Evolutionary conservation across 345 rosid genomes (phyloP).

Genomic region (Rhizophora mangle): DNA sequence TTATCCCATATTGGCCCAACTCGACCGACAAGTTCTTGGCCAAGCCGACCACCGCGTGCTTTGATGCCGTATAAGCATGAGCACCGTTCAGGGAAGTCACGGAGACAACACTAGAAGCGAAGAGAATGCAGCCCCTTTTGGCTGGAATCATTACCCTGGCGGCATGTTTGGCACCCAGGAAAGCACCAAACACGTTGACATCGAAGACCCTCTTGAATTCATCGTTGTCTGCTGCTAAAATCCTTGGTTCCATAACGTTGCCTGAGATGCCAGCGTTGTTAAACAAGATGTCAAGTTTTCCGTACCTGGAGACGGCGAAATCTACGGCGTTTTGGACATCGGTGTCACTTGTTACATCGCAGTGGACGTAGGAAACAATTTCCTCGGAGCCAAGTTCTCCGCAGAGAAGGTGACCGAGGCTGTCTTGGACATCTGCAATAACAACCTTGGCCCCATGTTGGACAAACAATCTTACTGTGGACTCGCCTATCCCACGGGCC

Average conservation of each 20-base stretch:
- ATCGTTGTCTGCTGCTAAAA: neutral
- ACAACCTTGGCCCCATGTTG: slow-evolving; percentile 30
- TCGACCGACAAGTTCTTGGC: slow-evolving; percentile 18
- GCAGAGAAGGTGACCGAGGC: slow-evolving; percentile 22
- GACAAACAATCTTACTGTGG: slow-evolving; percentile 17
- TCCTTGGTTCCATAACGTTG: neutral
- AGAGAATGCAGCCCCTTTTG: slow-evolving; percentile 23
- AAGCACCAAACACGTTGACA: slow-evolving; percentile 20
- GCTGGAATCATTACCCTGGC: slow-evolving; percentile 29
- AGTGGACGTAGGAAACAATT: slow-evolving; percentile 22
- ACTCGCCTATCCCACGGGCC: slow-evolving; percentile 24
- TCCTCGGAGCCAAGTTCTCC: slow-evolving; percentile 8
- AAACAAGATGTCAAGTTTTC: slow-evolving; percentile 35
- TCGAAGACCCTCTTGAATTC: slow-evolving; percentile 15
- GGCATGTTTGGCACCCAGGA: slow-evolving; percentile 33
- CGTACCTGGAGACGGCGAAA: slow-evolving; percentile 19
- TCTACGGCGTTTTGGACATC: slow-evolving; percentile 25
- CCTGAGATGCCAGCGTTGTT: slow-evolving; percentile 28
- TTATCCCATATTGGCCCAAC: slow-evolving; percentile 21
- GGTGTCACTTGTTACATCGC: slow-evolving; percentile 24
- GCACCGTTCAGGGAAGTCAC: neutral
- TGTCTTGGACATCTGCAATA: slow-evolving; percentile 26
- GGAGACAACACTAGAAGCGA: slow-evolving; percentile 18
- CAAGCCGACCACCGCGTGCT: slow-evolving; percentile 16
- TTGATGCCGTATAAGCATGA: slow-evolving; percentile 20